A percentile compares a stretch with the other conserved stretches of the same genome.
Conservation (phyloP, 177 flowering plant genomes). For the Vitis hybrid region DNA sequence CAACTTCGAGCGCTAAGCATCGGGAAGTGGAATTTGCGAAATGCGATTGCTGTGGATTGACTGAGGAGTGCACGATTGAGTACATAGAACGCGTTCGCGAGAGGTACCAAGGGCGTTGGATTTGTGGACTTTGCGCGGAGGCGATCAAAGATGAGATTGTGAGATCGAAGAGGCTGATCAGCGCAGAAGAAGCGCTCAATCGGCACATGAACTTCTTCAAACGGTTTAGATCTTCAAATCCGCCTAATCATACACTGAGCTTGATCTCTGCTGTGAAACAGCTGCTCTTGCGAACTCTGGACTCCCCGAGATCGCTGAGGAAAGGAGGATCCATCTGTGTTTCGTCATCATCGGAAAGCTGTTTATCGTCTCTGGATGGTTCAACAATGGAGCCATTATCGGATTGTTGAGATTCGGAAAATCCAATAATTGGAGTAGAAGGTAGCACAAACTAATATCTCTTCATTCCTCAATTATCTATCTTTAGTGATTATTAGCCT, state of each 20-base stretch:
- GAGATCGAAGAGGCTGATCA: constrained; percentile 20
- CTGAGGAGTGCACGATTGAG: constrained; percentile 44
- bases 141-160: constrained; percentile 39
- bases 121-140: constrained; percentile 46
- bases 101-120: constrained; percentile 32
- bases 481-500: too few relatives aligned
- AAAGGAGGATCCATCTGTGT: constrained; percentile 5
- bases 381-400: neutral
- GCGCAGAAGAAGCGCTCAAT: constrained; percentile 31
- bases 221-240: constrained; percentile 27
- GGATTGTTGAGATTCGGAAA: neutral
- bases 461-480: too few relatives aligned
- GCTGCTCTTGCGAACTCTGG: constrained; percentile 32
- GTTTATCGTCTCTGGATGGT: constrained; percentile 3
- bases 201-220: constrained; percentile 35
- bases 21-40: constrained; percentile 20
- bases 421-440: neutral
- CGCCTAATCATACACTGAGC: constrained; percentile 33
- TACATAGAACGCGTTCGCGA: constrained; percentile 37
- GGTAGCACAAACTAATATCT: neutral
- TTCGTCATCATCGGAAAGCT: neutral
- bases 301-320: constrained; percentile 25
- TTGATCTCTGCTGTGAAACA: constrained; percentile 32
- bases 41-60: constrained; percentile 40
- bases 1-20: neutral